A percentile compares a stretch with the other conserved stretches of the same genome.
Evolutionary conservation across 164 flowering plant species (phyloP).

Genomic region (Dillenia suffruticosa): DNA sequence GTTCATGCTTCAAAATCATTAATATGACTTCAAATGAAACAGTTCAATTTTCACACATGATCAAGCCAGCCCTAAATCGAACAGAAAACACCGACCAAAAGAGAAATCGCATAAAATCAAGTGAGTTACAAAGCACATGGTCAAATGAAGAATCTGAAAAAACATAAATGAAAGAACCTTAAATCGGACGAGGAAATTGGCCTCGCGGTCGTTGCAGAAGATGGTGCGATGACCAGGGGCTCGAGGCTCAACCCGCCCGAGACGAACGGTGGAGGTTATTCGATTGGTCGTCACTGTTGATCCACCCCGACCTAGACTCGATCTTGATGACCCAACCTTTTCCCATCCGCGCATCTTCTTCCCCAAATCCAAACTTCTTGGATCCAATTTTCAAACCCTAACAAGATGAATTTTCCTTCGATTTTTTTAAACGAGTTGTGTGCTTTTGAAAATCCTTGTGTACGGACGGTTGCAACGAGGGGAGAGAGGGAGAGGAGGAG

Average conservation of each 20-base stretch:
- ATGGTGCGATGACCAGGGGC: constrained; percentile 82
- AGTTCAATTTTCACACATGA: neutral
- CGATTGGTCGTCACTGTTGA: constrained; percentile 6
- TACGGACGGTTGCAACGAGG: too few species aligned
- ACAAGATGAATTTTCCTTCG: too few species aligned
- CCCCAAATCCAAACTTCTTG: too few species aligned
- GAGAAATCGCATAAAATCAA: neutral
- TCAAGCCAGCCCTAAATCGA: neutral
- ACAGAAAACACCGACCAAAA: neutral
- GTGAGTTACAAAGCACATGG: too few species aligned
- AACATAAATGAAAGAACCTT: constrained; percentile 37
- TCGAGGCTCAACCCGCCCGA: constrained; percentile 86
- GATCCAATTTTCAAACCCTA: too few species aligned
- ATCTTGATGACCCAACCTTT: constrained; percentile 27
- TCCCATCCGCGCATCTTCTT: constrained; percentile 42
- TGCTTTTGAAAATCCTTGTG: too few species aligned
- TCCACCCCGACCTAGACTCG: constrained; percentile 14
- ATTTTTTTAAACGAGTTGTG: too few species aligned
- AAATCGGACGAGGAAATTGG: constrained; percentile 60
- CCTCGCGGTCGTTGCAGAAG: constrained; percentile 78
- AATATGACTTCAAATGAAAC: neutral
- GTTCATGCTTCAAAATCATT: neutral
- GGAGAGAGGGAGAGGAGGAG: too few species aligned
- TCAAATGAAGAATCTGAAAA: neutral
- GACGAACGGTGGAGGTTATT: constrained; percentile 42